phyloP scores from a whole-genome alignment of 2,329 filamentous ascomycete species.

The Penicillium sp. region DNA sequence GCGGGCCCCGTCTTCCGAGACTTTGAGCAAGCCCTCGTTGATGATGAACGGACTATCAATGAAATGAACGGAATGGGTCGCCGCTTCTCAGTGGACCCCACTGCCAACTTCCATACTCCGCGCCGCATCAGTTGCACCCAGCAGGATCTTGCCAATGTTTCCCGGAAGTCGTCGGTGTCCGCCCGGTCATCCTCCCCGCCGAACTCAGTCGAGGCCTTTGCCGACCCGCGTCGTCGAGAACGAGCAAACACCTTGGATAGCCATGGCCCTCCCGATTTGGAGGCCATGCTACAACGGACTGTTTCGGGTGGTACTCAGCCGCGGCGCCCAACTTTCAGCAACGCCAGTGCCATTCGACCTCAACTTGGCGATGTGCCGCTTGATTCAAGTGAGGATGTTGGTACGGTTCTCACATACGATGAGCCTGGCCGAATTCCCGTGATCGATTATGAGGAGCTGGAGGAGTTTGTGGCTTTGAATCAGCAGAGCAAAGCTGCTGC shows the following conservation, averaged over 20 bases:
- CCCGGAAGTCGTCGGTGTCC: constrained; percentile 55
- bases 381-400: constrained; percentile 66
- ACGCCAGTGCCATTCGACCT: constrained; percentile 60
- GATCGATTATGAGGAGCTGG: constrained; percentile 89
- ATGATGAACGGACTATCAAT: constrained; percentile 64
- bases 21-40: constrained; percentile 82
- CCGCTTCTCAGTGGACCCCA: constrained; percentile 48
- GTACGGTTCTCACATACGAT: constrained; percentile 74
- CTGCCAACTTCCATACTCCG: constrained; percentile 37
- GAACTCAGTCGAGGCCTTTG: constrained; percentile 97
- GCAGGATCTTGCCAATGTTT: constrained; percentile 46
- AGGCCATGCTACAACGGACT: constrained; percentile 69
- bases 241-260: constrained; percentile 71
- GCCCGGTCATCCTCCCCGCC: constrained; percentile 81
- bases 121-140: constrained; percentile 41
- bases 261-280: constrained; percentile 57
- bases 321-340: constrained; percentile 63
- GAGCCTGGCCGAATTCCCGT: constrained; percentile 80
- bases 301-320: constrained; percentile 70
- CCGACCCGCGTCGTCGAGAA: constrained; percentile 82
- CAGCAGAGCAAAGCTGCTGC: constrained; percentile 51
- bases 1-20: constrained; percentile 67
- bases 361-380: constrained; percentile 41
- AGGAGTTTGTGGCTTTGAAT: constrained; percentile 79
- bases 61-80: constrained; percentile 41